Conservation (phyloP, 2,329 filamentous ascomycete species). For the Nigrospora oryzae region DNA sequence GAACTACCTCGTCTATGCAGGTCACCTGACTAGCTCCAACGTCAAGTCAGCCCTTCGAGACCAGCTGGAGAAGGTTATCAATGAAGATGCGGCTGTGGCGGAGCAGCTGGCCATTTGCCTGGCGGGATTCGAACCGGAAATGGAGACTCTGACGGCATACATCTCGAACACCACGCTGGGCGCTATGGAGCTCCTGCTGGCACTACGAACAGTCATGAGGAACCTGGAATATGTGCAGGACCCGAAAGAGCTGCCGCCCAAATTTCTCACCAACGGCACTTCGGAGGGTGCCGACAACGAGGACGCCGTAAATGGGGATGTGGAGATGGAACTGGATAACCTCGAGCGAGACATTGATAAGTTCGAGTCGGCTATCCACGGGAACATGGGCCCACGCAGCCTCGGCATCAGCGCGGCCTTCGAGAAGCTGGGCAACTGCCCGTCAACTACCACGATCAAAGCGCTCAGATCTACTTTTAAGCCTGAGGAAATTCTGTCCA, state of each 20-base stretch:
- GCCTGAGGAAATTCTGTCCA: slow-evolving; percentile 59
- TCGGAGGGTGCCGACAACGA: slow-evolving; percentile 20
- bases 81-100: slow-evolving; percentile 38
- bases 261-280: slow-evolving; percentile 19
- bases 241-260: slow-evolving; percentile 21
- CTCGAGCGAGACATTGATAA: slow-evolving; percentile 58
- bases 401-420: slow-evolving; percentile 60
- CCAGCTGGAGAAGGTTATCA: slow-evolving; percentile 32
- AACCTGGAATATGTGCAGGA: slow-evolving; percentile 55
- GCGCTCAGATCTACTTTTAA: slow-evolving; percentile 56
- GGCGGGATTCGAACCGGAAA: slow-evolving; percentile 56
- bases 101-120: slow-evolving; percentile 56
- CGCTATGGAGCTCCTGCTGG: slow-evolving; percentile 56
- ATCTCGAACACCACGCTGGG: slow-evolving; percentile 58
- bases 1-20: slow-evolving; percentile 51
- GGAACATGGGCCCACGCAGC: slow-evolving; percentile 54
- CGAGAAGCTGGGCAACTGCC: slow-evolving; percentile 59
- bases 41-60: slow-evolving; percentile 48
- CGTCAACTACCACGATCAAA: slow-evolving; percentile 49
- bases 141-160: slow-evolving; percentile 58
- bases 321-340: slow-evolving; percentile 48
- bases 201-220: slow-evolving; percentile 58
- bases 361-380: slow-evolving; percentile 58
- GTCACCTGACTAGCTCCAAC: slow-evolving; percentile 52
- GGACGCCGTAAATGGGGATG: slow-evolving; percentile 15